These are phyloP conservation scores for Quercus alba DNA, from an alignment of 306 rosid genomes.

Conservation along the genomic window DNA sequence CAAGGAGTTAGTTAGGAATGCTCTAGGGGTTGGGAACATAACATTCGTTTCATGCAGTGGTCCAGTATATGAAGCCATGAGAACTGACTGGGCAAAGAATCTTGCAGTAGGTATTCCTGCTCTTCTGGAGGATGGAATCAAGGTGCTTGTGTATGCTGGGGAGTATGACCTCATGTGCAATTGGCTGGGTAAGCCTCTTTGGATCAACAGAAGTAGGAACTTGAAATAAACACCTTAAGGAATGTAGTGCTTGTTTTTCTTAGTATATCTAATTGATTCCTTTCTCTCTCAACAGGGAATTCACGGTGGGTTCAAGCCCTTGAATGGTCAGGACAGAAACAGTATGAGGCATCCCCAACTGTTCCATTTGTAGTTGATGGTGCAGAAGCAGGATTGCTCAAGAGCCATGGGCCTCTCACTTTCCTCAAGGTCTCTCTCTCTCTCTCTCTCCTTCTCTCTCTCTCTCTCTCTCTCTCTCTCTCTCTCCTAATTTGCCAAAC, in stretches of 20 bases:
- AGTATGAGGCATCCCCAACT: conserved; percentile 39
- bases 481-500: conserved; percentile 5
- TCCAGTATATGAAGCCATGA: conserved; percentile 53
- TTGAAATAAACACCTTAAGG: background rate
- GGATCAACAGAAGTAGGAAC: background rate
- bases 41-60: conserved; percentile 74
- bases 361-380: conserved; percentile 61
- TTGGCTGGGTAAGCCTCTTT: conserved; percentile 79
- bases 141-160: conserved; percentile 85
- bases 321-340: conserved; percentile 83
- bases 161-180: conserved; percentile 92
- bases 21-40: conserved; percentile 78
- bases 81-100: conserved; percentile 83
- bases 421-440: conserved; percentile 65
- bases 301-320: conserved; percentile 83
- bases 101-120: conserved; percentile 83
- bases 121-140: conserved; percentile 85
- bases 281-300: conserved; percentile 46
- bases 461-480: background rate
- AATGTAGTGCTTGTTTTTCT: background rate
- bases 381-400: conserved; percentile 63
- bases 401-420: conserved; percentile 72
- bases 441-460: background rate
- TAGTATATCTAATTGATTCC: background rate
- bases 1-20: conserved; percentile 51